phyloP scores from a whole-genome alignment of 1,284 basidiomycete species.

The Phellinidium pouzarii region DNA sequence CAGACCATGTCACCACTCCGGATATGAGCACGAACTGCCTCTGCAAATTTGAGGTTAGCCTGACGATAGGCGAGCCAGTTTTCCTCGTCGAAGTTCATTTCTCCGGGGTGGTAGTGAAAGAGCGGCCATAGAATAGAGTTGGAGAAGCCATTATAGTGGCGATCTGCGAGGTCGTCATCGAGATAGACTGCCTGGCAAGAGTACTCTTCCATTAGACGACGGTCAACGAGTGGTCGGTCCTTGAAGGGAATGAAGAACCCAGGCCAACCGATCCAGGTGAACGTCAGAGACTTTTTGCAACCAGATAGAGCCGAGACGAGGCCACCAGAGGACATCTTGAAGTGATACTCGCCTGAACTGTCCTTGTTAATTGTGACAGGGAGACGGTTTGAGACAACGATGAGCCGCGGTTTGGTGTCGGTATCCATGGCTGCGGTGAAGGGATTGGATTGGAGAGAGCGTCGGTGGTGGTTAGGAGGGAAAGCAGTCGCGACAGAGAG shows the following conservation, averaged over 20 bases:
- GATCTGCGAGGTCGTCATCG: constrained; percentile 93
- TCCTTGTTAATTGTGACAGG: constrained; percentile 91
- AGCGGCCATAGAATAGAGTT: constrained; percentile 99
- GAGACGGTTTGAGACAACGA: constrained; percentile 94
- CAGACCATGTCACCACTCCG: constrained; percentile 90
- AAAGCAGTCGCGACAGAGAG: constrained; percentile 7
- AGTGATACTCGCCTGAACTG: constrained; percentile 83
- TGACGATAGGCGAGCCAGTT: constrained; percentile 98
- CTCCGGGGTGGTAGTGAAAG: constrained; percentile 98
- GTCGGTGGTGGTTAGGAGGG: constrained; percentile 20
- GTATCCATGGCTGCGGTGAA: neutral
- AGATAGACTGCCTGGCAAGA: constrained; percentile 97
- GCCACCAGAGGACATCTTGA: constrained; percentile 95
- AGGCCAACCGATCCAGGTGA: constrained; percentile 95
- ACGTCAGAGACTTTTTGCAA: constrained; percentile 93
- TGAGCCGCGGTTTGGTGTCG: constrained; percentile 55
- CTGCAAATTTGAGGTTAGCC: constrained; percentile 93
- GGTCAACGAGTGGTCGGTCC: constrained; percentile 82
- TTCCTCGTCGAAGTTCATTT: constrained; percentile 99
- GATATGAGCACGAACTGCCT: constrained; percentile 75
- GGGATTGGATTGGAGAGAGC: constrained; percentile 21
- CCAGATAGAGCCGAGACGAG: constrained; percentile 91
- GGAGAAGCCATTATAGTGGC: constrained; percentile 98
- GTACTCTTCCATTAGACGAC: constrained; percentile 88
- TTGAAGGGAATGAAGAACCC: constrained; percentile 86